phyloP scores from a whole-genome alignment of 257 asterid species.

The Scutellaria galericulata region DNA sequence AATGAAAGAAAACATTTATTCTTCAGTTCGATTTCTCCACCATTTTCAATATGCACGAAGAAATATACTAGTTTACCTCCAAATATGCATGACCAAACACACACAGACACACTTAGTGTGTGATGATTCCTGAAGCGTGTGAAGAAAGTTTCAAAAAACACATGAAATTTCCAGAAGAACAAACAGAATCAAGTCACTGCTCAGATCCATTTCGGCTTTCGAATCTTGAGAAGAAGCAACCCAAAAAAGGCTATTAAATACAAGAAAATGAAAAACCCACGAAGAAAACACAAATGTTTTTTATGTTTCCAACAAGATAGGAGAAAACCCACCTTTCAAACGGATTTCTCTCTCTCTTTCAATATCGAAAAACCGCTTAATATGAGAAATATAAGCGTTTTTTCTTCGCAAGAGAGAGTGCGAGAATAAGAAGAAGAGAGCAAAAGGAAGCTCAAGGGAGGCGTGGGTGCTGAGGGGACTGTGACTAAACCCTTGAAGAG shows the following conservation, averaged over 20 bases:
- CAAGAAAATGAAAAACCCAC: background rate
- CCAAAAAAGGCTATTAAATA: background rate
- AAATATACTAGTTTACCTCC: background rate
- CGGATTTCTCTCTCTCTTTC: background rate
- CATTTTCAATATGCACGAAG: background rate
- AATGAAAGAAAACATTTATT: background rate
- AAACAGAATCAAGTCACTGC: background rate
- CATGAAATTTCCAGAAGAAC: background rate
- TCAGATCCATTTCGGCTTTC: constrained; percentile 4
- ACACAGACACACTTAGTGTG: background rate
- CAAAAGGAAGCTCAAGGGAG: constrained; percentile 35
- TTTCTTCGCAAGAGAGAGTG: constrained; percentile 29
- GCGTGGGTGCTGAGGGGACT: constrained; percentile 44
- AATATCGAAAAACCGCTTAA: constrained; percentile 40
- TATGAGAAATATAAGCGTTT: constrained; percentile 32
- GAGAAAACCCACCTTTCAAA: constrained; percentile 34
- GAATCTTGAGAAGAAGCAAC: background rate
- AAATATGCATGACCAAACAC: background rate
- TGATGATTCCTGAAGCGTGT: constrained; percentile 10
- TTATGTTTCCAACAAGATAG: constrained; percentile 1
- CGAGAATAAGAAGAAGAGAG: constrained; percentile 8
- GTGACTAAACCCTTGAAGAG: constrained; percentile 52
- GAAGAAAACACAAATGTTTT: background rate
- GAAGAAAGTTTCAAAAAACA: background rate
- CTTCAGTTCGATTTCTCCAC: background rate